Conservation (phyloP, 2,329 filamentous ascomycete species). For the Trichoderma arundinaceum region DNA sequence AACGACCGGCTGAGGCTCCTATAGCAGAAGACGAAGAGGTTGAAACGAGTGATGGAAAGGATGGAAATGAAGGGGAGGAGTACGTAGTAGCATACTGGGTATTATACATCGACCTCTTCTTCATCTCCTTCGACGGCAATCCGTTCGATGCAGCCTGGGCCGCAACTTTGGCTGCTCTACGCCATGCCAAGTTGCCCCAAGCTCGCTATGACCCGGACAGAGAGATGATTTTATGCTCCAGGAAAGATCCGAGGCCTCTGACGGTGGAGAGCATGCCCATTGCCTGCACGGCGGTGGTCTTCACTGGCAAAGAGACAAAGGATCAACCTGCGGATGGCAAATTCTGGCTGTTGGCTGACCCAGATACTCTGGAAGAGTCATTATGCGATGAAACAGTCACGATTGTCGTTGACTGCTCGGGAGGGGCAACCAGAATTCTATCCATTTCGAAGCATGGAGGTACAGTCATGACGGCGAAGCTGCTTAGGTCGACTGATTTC, state of each 20-base stretch:
- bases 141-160: constrained; percentile 91
- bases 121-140: constrained; percentile 91
- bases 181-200: constrained; percentile 75
- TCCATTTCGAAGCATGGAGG: constrained; percentile 86
- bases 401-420: constrained; percentile 72
- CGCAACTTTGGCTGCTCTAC: constrained; percentile 78
- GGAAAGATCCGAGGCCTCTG: constrained; percentile 61
- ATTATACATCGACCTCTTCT: constrained; percentile 92
- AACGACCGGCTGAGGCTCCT: constrained; percentile 54
- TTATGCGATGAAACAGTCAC: constrained; percentile 84
- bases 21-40: constrained; percentile 54
- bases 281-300: constrained; percentile 78
- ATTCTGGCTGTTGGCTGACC: constrained; percentile 83
- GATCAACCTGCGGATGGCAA: constrained; percentile 52
- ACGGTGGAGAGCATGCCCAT: constrained; percentile 71
- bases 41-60: constrained; percentile 40
- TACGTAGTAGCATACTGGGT: constrained; percentile 89
- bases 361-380: constrained; percentile 86
- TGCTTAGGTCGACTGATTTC: constrained; percentile 69
- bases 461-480: constrained; percentile 66
- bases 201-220: constrained; percentile 85
- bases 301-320: constrained; percentile 65
- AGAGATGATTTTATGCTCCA: constrained; percentile 77
- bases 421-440: constrained; percentile 63
- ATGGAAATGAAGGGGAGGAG: constrained; percentile 44